Percentiles rank a stretch among this genome's conserved stretches.
phyloP scores from a whole-genome alignment of 2,329 filamentous ascomycete species.

The Graphilbum ipis-grandicollis region DNA sequence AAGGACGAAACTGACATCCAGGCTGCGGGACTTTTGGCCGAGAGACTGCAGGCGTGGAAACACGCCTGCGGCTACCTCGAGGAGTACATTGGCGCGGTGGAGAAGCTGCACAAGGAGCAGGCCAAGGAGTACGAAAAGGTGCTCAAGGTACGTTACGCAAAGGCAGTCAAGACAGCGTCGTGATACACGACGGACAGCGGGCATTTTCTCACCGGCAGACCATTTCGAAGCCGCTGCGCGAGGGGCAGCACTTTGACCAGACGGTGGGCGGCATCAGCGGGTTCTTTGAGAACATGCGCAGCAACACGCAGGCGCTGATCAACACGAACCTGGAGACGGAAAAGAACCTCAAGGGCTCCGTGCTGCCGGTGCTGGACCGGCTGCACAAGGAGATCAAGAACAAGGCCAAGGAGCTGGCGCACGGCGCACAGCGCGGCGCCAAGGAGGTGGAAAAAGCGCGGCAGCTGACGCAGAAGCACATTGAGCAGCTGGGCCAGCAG shows the following conservation, averaged over 20 bases:
- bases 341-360: conserved; percentile 70
- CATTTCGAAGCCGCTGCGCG: conserved; percentile 68
- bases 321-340: conserved; percentile 85
- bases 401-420: conserved; percentile 77
- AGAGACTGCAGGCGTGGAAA: conserved; percentile 89
- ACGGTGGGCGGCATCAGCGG: conserved; percentile 72
- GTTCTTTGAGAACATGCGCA: conserved; percentile 84
- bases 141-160: conserved; percentile 45
- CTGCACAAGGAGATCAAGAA: conserved; percentile 94
- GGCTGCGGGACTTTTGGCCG: conserved; percentile 66
- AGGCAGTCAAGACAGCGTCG: neutral
- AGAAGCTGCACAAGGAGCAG: conserved; percentile 71
- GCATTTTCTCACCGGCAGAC: conserved; percentile 41
- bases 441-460: conserved; percentile 89
- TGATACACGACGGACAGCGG: neutral
- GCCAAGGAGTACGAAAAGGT: conserved; percentile 93
- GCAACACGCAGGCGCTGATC: conserved; percentile 80
- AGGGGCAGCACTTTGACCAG: conserved; percentile 88
- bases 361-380: conserved; percentile 76
- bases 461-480: conserved; percentile 78
- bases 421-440: conserved; percentile 64
- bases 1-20: conserved; percentile 18
- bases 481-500: conserved; percentile 80
- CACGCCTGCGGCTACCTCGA: conserved; percentile 83
- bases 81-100: conserved; percentile 70